Base-by-base conservation (phyloP, 2,329 filamentous ascomycete species). In the Sporothrix dimorphospora region DNA sequence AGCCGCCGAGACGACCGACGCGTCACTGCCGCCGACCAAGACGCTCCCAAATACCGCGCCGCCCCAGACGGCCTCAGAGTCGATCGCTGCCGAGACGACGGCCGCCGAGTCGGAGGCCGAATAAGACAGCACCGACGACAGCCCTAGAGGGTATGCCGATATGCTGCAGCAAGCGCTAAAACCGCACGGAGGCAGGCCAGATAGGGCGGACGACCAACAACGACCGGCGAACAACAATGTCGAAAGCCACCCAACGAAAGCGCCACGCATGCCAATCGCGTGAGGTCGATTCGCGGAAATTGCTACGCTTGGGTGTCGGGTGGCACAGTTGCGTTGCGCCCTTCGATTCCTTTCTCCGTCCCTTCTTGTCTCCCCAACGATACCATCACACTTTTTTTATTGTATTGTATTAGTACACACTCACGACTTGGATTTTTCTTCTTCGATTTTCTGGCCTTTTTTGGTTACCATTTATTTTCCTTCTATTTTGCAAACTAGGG, bases 391-490 rank as follows among this genome's bases (percentile, higher is more conserved):
- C 47, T 30, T 63, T 55, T 55, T 55, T 51, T 63, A 53, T 51
- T 69, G n/a, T 53, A 47, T 24, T 72, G 53, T 72, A 72, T 53
- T 49, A 68, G 70, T 72, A 72, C 53, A 61, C 53, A 40, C 30
- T 72, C 30, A 72, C 65, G 63, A 42, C 49, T 55, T 45, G 49
- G 12, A 42, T 59, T 59, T 34, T 59, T 21, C 14, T 57, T 47
- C 21, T 9, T 11, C 12, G 12, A 9, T 42, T 30, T 59, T 24
- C 16, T 27, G 38, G 38, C 12, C 49, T 9, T 42, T 42, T 47
- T 67, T 59, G 24, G 55, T n/a, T 65, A 30, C 61, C 40, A 49
- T 70, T 49, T 53, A 5, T 65, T 59, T 53, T 47, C 14, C 14
- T 24, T 24, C 12, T 24, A 16, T 65, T 65, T 45, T 45, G 38